Evolutionary conservation across 768 basidiomycete genomes (phyloP).

Genomic region (Mycena olivaceomarginata): DNA sequence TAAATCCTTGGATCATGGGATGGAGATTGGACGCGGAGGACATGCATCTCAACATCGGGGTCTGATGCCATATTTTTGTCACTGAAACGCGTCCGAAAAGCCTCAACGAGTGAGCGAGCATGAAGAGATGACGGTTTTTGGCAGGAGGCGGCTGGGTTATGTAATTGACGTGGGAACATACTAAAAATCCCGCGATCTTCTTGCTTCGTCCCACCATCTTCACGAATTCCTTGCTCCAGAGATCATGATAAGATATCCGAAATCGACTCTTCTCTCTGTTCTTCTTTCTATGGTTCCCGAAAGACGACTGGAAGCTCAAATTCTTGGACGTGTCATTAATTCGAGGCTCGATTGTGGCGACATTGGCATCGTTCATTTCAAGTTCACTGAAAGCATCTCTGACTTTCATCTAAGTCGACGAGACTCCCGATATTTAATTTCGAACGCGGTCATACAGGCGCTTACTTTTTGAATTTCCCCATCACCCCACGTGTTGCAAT

Average conservation of each 20-base stretch:
- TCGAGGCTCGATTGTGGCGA: not conserved
- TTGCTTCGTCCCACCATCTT: not conserved
- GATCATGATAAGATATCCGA: not conserved
- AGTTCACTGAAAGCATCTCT: slow-evolving; percentile 22
- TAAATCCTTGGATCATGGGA: slow-evolving; percentile 55
- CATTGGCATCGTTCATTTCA: not conserved
- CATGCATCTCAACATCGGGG: not conserved
- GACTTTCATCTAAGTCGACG: slow-evolving; percentile 6
- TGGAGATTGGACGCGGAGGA: slow-evolving; percentile 43
- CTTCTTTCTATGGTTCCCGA: not conserved
- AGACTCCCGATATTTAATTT: slow-evolving; percentile 1
- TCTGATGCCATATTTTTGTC: not conserved
- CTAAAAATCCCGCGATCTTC: not conserved
- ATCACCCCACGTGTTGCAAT: slow-evolving; percentile 41
- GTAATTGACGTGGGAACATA: not conserved
- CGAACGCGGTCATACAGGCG: slow-evolving; percentile 9
- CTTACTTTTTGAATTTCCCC: slow-evolving; percentile 2
- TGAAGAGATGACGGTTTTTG: not conserved
- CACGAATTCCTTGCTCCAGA: not conserved
- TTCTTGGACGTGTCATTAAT: not conserved
- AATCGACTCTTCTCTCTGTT: not conserved
- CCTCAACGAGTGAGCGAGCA: slow-evolving; percentile 27
- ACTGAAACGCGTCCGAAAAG: slow-evolving; percentile 21
- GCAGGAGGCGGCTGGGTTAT: not conserved
- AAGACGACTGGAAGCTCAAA: not conserved